Evolutionary conservation across 1,139 yeast genomes (phyloP), one percentile per base, ranked within the genome.

Genomic region (Meyerozyma elateridarum): DNA sequence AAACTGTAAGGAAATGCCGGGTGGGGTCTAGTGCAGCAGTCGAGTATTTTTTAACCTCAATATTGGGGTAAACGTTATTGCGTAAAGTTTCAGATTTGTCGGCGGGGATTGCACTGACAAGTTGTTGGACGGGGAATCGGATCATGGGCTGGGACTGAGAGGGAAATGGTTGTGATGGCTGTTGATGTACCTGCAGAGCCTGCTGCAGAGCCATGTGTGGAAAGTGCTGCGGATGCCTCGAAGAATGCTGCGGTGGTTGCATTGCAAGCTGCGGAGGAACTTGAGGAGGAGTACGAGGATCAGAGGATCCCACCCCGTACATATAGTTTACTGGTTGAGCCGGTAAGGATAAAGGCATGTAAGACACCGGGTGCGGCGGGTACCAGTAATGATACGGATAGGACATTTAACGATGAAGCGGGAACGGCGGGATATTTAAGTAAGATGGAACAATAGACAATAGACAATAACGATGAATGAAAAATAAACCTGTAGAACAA

Each of bases 1-100:
- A 83, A 5, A 84, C 94, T 0, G 89, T 78, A 30, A 84, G 59
- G 51, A 67, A 81, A 51, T 76, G 76, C 38, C 93, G 67, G 20
- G 72, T 35, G 3, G 67, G 65, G 36, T 61, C 64, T 22, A 66
- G 76, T 41, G 85, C 93, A 20, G 82, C 77, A 7, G 85, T 76
- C 12, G 89, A 80, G 37, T 87, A 83, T 51, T 83, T 83, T 45
- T 78, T 77, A 39, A 75, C 67, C 48, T 67, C 70, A 18, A 63
- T 59, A 30, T 69, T 61, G n/a, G 64, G 59, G 36, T 59, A 59
- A 5, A 56, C 45, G 11, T 33, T 19, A 14, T 58, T 57, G 14
- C 58, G 44, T 34, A 58, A 47, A 15, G 43, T 41, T 27, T 45
- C 40, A 35, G 58, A 64, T 25, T 54, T 50, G 4, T 51, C 49